Percentiles rank a stretch among this genome's conserved stretches.
Conservation (phyloP, 1,284 basidiomycete genomes). For the Rhodotorula sp. region DNA sequence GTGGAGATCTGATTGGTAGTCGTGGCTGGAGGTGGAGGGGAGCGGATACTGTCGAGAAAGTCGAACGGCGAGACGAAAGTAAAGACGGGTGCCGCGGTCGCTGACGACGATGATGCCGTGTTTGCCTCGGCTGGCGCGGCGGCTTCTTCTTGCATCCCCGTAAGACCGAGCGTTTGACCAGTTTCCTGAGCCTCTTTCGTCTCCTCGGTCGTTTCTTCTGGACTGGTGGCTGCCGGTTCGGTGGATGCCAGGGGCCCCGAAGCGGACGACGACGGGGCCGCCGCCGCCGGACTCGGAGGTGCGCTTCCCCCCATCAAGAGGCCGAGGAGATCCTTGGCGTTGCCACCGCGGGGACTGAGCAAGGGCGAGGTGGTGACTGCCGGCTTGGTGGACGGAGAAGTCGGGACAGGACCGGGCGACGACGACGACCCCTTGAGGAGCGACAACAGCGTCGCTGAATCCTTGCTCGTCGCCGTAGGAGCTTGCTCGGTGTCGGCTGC, state of each 20-base stretch:
- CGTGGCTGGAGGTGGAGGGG: neutral
- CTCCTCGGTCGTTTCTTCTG: neutral
- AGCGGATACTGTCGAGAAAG: conserved; percentile 10
- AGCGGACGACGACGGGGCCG: no score
- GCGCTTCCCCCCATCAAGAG: neutral
- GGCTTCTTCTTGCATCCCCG: neutral
- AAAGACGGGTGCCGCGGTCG: conserved; percentile 1
- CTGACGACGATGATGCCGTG: neutral
- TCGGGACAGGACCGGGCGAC: no score
- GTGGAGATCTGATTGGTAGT: no score
- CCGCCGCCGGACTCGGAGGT: neutral
- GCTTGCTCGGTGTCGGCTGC: neutral
- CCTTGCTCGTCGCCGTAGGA: neutral
- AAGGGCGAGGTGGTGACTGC: neutral
- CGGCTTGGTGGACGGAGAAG: neutral
- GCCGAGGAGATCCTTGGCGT: conserved; percentile 8
- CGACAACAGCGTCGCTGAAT: conserved; percentile 2
- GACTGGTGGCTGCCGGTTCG: no score
- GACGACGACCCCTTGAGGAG: conserved; percentile 6
- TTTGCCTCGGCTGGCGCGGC: neutral
- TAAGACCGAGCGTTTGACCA: neutral
- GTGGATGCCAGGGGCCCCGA: no score
- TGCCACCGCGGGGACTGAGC: neutral
- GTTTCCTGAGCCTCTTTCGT: neutral
- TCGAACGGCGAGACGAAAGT: conserved; percentile 31